These are phyloP conservation scores for Sporopachydermia lactativora DNA, from an alignment of 805 yeast species.

Conservation along the genomic window DNA sequence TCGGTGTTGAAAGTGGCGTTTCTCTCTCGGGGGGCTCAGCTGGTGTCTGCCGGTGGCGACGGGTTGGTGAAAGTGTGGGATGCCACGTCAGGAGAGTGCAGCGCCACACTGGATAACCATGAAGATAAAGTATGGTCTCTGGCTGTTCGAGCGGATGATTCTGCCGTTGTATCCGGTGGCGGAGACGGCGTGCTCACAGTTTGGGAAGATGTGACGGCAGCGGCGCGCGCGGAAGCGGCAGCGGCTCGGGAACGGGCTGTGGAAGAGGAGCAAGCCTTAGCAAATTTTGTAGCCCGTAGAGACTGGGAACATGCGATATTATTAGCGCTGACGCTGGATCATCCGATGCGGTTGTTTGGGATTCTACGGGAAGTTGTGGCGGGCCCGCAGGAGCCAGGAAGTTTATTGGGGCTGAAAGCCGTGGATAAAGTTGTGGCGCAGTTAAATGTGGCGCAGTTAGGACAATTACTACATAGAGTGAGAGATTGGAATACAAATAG, in stretches of 20 bases:
- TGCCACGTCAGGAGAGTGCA: conserved; percentile 55
- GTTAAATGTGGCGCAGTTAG: conserved; percentile 46
- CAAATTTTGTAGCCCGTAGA: conserved; percentile 52
- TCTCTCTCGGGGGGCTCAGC: conserved; percentile 48
- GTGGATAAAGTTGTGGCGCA: conserved; percentile 50
- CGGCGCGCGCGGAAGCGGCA: conserved; percentile 37
- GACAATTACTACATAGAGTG: conserved; percentile 51
- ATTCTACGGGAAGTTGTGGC: conserved; percentile 52
- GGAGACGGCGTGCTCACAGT: conserved; percentile 86
- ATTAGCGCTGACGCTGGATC: conserved; percentile 75
- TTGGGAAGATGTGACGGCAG: conserved; percentile 84
- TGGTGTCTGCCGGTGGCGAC: conserved; percentile 77
- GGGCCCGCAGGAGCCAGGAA: conserved; percentile 29
- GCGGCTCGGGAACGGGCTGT: conserved; percentile 43
- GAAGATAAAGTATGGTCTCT: conserved; percentile 92
- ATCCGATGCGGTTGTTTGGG: conserved; percentile 76
- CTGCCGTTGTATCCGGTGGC: conserved; percentile 69
- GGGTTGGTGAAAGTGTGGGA: conserved; percentile 93
- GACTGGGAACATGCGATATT: conserved; percentile 86
- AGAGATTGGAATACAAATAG: conserved; percentile 95
- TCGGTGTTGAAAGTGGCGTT: conserved; percentile 77
- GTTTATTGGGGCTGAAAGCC: conserved; percentile 39
- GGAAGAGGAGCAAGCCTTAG: conserved; percentile 81
- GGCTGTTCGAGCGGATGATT: conserved; percentile 50
- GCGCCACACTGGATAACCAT: conserved; percentile 79